Evolutionary conservation across 2,329 filamentous ascomycete species (phyloP), one percentile per base, ranked within the genome.

Genomic region (Sphaerulina musiva): DNA sequence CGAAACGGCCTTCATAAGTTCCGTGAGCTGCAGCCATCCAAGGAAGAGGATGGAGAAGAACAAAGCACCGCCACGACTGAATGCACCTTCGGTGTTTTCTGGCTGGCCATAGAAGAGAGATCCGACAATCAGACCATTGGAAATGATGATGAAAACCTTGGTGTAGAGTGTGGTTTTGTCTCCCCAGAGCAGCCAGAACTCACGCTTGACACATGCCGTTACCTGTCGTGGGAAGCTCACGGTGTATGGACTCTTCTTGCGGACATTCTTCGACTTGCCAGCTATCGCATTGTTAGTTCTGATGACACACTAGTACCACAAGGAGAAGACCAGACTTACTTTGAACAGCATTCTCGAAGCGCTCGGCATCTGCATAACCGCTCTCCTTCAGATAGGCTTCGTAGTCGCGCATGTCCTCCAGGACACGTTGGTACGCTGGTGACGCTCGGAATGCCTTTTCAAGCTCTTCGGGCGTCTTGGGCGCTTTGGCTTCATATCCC

Each of bases 171-270:
- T 85, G 0, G 83, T 83, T 56, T 79, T 84, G 70, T 95, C 87
- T 39, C 87, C 87, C 66, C 81, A 80, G 29, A 90, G 80, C 31
- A 95, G 78, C 85, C 87, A 90, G 55, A 89, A 84, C 69, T 93
- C 87, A 41, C 89, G 80, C 60, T 82, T 77, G 0, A 85, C 86
- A 57, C 73, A 85, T 76, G 82, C 81, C 29, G 80, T 66, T 1
- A 93, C 84, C 70, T 93, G 89, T 4, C 81, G 78, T 42, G 78
- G 72, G 65, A 91, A 86, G 9, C 83, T 87, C 52, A 92, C 82
- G 0, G 87, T 92, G 70, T 89, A 93, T 14, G 82, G 81, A 3
- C 84, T 88, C 58, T 84, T 84, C 63, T 87, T 82, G 6, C 78
- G 76, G 2, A 80, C 83, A 63, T 70, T 73, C 58, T 81, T 82